phyloP scores from a whole-genome alignment of 768 basidiomycete species.

The Zangia roseola region DNA sequence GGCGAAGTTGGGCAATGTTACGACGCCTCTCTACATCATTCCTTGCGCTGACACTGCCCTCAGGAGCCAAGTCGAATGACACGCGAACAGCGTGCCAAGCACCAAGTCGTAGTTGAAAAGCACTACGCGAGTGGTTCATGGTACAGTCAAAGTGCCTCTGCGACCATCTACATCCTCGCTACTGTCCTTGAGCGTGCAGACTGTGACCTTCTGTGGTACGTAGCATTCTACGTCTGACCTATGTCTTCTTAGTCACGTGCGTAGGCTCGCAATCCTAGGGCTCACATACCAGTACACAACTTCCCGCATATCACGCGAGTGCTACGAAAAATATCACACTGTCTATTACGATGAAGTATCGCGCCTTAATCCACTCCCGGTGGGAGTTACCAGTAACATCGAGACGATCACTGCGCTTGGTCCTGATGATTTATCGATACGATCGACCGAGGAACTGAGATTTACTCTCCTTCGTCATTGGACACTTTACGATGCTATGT shows the following conservation, averaged over 20 bases:
- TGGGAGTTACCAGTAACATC: slow-evolving; percentile 35
- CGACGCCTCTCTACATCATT: neutral
- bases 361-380: slow-evolving; percentile 73
- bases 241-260: slow-evolving; percentile 4
- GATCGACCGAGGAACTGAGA: slow-evolving; percentile 83
- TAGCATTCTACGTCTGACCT: neutral
- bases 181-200: slow-evolving; percentile 90
- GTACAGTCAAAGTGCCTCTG: slow-evolving; percentile 87
- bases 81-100: slow-evolving; percentile 64
- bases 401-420: slow-evolving; percentile 52
- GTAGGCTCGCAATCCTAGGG: slow-evolving; percentile 89
- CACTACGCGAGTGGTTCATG: slow-evolving; percentile 86
- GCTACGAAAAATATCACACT: slow-evolving; percentile 78
- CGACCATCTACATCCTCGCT: slow-evolving; percentile 86
- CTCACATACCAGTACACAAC: slow-evolving; percentile 91
- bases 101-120: slow-evolving; percentile 66
- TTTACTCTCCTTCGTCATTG: slow-evolving; percentile 97
- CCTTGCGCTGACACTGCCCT: slow-evolving; percentile 2
- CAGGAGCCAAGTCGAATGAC: slow-evolving; percentile 60
- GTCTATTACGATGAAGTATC: slow-evolving; percentile 91
- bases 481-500: slow-evolving; percentile 98
- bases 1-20: slow-evolving; percentile 52
- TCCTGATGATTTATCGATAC: slow-evolving; percentile 83
- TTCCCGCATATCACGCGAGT: slow-evolving; percentile 81
- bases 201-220: slow-evolving; percentile 89